Conservation (phyloP, 768 basidiomycete genomes). For the Boletellus sp. region DNA sequence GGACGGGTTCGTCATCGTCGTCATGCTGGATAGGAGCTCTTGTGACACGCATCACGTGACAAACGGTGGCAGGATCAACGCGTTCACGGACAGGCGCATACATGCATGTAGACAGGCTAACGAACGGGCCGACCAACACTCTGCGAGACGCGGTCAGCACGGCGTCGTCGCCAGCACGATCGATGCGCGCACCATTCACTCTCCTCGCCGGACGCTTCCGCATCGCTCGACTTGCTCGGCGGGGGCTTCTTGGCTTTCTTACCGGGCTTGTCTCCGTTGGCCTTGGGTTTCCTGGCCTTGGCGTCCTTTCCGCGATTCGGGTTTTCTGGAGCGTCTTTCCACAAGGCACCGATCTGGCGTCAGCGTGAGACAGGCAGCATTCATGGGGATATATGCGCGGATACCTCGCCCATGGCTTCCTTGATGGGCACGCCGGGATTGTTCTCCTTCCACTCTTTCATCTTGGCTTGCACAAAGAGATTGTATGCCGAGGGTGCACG, state of each 20-base stretch:
- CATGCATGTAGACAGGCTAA: constrained; percentile 1
- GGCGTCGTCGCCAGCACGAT: background rate
- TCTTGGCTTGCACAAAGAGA: constrained; percentile 50
- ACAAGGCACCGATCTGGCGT: constrained; percentile 50
- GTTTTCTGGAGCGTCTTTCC: constrained; percentile 61
- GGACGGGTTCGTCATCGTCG: constrained; percentile 5
- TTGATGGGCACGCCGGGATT: constrained; percentile 46
- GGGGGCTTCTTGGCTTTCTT: constrained; percentile 14
- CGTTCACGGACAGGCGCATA: constrained; percentile 6
- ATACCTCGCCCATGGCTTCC: constrained; percentile 52
- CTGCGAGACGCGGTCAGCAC: background rate
- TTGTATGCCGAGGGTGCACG: constrained; percentile 60
- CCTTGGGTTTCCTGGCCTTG: constrained; percentile 46
- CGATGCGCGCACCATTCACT: constrained; percentile 17
- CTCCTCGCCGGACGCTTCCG: constrained; percentile 20
- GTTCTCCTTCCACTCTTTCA: constrained; percentile 55
- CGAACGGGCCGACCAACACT: constrained; percentile 12
- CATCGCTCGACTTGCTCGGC: constrained; percentile 22
- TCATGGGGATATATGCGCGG: constrained; percentile 7
- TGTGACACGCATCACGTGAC: constrained; percentile 19
- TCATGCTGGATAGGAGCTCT: constrained; percentile 19
- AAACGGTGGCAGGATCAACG: too few relatives aligned
- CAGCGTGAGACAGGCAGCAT: constrained; percentile 4
- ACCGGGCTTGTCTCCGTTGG: constrained; percentile 15
- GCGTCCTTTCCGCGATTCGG: constrained; percentile 56